phyloP scores from a whole-genome alignment of 2,329 filamentous ascomycete species.

The Fusarium sp. region DNA sequence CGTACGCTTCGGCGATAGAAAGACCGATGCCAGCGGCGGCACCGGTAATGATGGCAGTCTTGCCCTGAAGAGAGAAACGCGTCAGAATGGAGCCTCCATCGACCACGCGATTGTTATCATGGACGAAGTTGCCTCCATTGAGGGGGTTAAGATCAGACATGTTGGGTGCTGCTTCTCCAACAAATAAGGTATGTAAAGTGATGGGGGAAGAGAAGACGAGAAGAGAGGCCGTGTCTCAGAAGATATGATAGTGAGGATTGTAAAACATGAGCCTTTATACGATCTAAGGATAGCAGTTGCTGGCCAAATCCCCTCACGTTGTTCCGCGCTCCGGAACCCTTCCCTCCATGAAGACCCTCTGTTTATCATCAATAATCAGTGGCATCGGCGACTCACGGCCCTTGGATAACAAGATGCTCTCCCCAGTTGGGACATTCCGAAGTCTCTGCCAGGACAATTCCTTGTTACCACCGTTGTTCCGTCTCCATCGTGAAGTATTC shows the following conservation, averaged over 20 bases:
- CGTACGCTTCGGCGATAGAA: constrained; percentile 68
- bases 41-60: constrained; percentile 74
- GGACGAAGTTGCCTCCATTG: constrained; percentile 41
- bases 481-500: constrained; percentile 34
- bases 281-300: neutral
- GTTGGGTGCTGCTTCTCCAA: neutral
- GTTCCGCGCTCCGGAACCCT: constrained; percentile 9
- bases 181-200: neutral
- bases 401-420: neutral
- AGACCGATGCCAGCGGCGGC: constrained; percentile 72
- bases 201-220: neutral
- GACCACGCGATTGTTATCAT: constrained; percentile 34
- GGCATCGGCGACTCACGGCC: neutral
- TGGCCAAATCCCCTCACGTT: neutral
- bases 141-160: constrained; percentile 41
- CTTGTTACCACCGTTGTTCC: constrained; percentile 3
- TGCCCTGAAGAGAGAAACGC: constrained; percentile 71
- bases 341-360: neutral
- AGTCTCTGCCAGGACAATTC: neutral
- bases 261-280: constrained; percentile 15
- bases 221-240: neutral
- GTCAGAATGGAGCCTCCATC: constrained; percentile 42
- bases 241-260: neutral
- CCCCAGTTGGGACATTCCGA: constrained; percentile 6
- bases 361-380: neutral